phyloP scores from a whole-genome alignment of 352 stramenopile species.

The Phytophthora meadii region DNA sequence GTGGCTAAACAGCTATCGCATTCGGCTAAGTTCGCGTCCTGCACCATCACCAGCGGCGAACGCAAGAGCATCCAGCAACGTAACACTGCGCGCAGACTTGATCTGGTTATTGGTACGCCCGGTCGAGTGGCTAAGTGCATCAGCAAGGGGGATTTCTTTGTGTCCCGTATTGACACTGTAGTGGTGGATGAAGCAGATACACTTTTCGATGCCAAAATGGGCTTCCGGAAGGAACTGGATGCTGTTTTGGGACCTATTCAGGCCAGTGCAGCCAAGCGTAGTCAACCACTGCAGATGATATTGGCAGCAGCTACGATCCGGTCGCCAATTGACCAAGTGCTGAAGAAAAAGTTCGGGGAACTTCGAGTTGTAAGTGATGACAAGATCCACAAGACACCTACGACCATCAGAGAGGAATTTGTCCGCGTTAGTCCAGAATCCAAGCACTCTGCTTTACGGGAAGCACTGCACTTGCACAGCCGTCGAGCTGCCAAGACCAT shows the following conservation, averaged over 20 bases:
- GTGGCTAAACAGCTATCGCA: constrained; percentile 77
- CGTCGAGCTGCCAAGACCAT: constrained; percentile 62
- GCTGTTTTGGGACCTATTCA: constrained; percentile 71
- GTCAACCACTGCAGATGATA: constrained; percentile 65
- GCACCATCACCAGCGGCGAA: constrained; percentile 69
- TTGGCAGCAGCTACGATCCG: constrained; percentile 79
- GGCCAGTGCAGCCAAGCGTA: constrained; percentile 66
- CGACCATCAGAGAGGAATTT: constrained; percentile 69
- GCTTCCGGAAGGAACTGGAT: constrained; percentile 79
- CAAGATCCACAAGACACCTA: constrained; percentile 75
- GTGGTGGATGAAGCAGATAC: constrained; percentile 86
- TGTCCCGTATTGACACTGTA: constrained; percentile 76
- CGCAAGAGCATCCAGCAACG: constrained; percentile 73
- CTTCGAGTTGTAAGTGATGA: constrained; percentile 69
- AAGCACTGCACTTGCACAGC: constrained; percentile 54
- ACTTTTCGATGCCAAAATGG: constrained; percentile 85
- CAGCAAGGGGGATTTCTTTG: constrained; percentile 70
- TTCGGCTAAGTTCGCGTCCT: constrained; percentile 72
- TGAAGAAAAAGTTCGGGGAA: constrained; percentile 74
- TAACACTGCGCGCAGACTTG: constrained; percentile 54
- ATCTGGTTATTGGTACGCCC: constrained; percentile 81
- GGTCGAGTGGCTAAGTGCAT: constrained; percentile 79
- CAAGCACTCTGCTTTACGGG: constrained; percentile 77
- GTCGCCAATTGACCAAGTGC: constrained; percentile 71
- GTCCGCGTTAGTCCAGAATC: constrained; percentile 63